Base-by-base conservation (phyloP, 306 rosid genomes). In the Sicyos edulis region DNA sequence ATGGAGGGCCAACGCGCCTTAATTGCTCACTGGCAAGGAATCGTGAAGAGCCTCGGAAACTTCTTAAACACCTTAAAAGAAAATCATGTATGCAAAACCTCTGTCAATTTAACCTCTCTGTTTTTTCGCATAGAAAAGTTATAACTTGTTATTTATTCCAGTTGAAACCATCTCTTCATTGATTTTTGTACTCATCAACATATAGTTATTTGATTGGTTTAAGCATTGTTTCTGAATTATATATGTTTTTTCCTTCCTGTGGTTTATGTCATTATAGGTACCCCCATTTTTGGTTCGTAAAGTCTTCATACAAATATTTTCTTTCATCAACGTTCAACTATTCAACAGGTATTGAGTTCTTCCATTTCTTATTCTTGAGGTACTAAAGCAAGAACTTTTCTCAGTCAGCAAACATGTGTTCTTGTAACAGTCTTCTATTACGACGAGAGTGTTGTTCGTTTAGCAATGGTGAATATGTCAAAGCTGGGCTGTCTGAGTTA, bases 1-100 rank as follows among this genome's bases (percentile, higher is more conserved):
- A 97, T 96, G 2, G 91, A 85, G 67, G 97, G 95, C 54, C 99
- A 91, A 78, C 95, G 89, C 79, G 95, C 97, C 78, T 83, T 95
- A 74, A 89, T 95, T 76, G 99, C 97, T 70, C 99, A 95, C 75
- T 95, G 99, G 99, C 99, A 95, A 86, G 89, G 97, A 82, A 95
- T 95, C 79, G 97, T 95, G 76, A 91, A 82, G 77, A 88, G 88
- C 90, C 84, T 91, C 61, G 83, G 88, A 79, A 91, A 69, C 80
- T 89, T 74, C 81, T 84, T 95, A 60, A 88, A 84, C 86, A 89
- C 85, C 76, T 91, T 95, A 92, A 95, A 87, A 84, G 96, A 92
- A 61, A 95, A 95, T 82, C 79, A 89, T 74, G 99, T 95, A 69
- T 50, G 73, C 55, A 22, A 3, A 69, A 26, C 24, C 59, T 49